Percentiles rank a stretch among this genome's conserved stretches.
These are phyloP conservation scores for Cymbopogon citratus DNA, from an alignment of 176 grass and related monocot genomes.

Conservation along the genomic window DNA sequence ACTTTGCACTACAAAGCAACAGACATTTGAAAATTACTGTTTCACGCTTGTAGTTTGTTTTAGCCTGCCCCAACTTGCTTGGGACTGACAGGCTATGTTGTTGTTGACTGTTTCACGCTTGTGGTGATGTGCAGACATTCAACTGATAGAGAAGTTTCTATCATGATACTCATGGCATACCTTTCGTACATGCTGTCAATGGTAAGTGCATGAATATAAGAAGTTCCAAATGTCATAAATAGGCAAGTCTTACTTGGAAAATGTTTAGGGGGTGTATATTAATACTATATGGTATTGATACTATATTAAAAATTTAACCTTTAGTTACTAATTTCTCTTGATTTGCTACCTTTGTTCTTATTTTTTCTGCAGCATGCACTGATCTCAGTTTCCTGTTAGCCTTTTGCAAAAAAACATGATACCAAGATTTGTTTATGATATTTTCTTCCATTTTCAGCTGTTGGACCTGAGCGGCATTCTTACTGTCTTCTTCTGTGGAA, in stretches of 20 bases:
- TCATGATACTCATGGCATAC: slow-evolving; percentile 97
- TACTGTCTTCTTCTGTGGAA: slow-evolving; percentile 95
- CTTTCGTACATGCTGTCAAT: slow-evolving; percentile 91
- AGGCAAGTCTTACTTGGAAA: background rate
- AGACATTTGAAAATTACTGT: slow-evolving; percentile 1
- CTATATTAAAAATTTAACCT: background rate
- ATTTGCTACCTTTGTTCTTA: background rate
- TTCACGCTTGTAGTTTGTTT: slow-evolving; percentile 13
- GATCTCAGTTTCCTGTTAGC: background rate
- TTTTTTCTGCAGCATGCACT: slow-evolving; percentile 4
- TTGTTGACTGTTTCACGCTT: background rate
- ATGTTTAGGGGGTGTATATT: background rate
- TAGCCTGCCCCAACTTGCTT: too few relatives aligned
- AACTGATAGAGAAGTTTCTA: slow-evolving; percentile 93
- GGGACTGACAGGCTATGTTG: too few relatives aligned
- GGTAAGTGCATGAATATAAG: slow-evolving; percentile 45
- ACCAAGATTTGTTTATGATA: background rate
- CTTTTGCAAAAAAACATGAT: slow-evolving; percentile 10
- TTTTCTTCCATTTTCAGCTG: slow-evolving; percentile 56
- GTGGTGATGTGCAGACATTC: slow-evolving; percentile 58
- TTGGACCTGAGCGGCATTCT: slow-evolving; percentile 95
- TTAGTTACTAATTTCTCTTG: background rate
- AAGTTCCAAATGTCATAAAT: background rate
- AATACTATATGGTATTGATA: slow-evolving; percentile 10
- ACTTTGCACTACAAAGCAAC: slow-evolving; percentile 1